These are phyloP conservation scores for Wickerhamomyces ciferrii DNA, from an alignment of 805 yeast genomes.

Conservation along the genomic window DNA sequence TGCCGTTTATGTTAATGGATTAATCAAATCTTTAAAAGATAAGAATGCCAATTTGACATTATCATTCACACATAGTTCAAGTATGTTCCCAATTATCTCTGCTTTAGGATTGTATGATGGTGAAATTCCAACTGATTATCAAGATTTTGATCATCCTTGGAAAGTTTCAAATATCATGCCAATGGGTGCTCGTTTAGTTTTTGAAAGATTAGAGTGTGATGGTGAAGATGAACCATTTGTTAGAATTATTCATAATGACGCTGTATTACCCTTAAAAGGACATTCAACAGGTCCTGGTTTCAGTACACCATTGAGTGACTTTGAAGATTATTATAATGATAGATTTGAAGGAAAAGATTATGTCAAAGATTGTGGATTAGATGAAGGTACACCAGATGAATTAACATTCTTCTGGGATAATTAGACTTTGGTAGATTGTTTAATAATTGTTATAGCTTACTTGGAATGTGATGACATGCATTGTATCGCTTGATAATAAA, in stretches of 20 bases:
- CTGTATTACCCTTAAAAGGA: conserved; percentile 38
- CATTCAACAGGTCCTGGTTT: conserved; percentile 45
- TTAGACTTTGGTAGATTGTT: no score
- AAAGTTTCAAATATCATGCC: conserved; percentile 41
- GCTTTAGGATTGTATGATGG: conserved; percentile 40
- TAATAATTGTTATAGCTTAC: no score
- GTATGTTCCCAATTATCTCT: conserved; percentile 41
- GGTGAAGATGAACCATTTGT: conserved; percentile 28
- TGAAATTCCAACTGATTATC: conserved; percentile 33
- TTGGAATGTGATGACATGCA: no score
- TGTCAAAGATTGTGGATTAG: conserved; percentile 10
- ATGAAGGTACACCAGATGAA: conserved; percentile 7
- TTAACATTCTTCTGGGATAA: conserved; percentile 26
- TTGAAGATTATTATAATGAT: conserved; percentile 7
- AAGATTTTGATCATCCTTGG: conserved; percentile 41
- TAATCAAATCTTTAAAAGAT: conserved; percentile 36
- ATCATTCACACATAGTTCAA: conserved; percentile 52
- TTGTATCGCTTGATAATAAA: no score
- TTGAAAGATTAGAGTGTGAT: conserved; percentile 39
- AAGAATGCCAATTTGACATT: conserved; percentile 34
- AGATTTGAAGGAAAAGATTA: conserved; percentile 10
- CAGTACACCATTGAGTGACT: conserved; percentile 29
- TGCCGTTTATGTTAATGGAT: conserved; percentile 42
- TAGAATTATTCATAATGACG: conserved; percentile 42
- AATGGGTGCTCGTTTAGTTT: conserved; percentile 43